Percentiles rank a stretch among this genome's conserved stretches.
These are phyloP conservation scores for Ceratocystis cacaofunesta DNA, from an alignment of 2,329 filamentous ascomycete genomes.

Conservation along the genomic window DNA sequence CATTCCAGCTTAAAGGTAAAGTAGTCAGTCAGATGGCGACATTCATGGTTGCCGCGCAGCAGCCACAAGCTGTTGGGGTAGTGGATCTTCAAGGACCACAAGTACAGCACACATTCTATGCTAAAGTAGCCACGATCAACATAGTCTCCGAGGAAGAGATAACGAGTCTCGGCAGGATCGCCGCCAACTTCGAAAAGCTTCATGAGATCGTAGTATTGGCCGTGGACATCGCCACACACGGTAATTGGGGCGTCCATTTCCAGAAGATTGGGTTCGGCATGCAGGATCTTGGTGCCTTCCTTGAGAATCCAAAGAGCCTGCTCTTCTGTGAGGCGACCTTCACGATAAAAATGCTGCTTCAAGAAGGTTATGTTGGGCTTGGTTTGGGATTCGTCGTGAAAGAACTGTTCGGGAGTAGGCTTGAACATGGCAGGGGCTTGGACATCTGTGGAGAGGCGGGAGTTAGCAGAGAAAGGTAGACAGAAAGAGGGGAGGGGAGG, in stretches of 20 bases:
- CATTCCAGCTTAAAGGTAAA: slow-evolving; percentile 99
- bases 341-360: slow-evolving; percentile 96
- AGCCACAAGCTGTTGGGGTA: slow-evolving; percentile 97
- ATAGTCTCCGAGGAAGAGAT: slow-evolving; percentile 95
- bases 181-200: slow-evolving; percentile 98
- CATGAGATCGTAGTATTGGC: slow-evolving; percentile 99
- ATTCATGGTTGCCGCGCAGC: slow-evolving; percentile 95
- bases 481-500: background rate
- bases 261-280: slow-evolving; percentile 81
- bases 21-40: slow-evolving; percentile 96
- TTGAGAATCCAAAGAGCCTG: slow-evolving; percentile 93
- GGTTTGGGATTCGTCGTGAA: slow-evolving; percentile 65
- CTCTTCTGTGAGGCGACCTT: slow-evolving; percentile 91
- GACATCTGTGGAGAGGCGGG: slow-evolving; percentile 50
- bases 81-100: slow-evolving; percentile 98
- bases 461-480: background rate
- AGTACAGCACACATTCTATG: slow-evolving; percentile 95
- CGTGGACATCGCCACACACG: slow-evolving; percentile 94
- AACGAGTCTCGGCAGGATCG: slow-evolving; percentile 88
- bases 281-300: slow-evolving; percentile 73
- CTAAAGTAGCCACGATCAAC: slow-evolving; percentile 98
- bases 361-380: slow-evolving; percentile 91
- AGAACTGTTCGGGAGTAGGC: slow-evolving; percentile 89
- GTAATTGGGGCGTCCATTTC: slow-evolving; percentile 99
- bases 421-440: slow-evolving; percentile 91